A percentile compares a stretch with the other conserved stretches of the same genome.
phyloP scores from a whole-genome alignment of 2,329 filamentous ascomycete species.

The Fusarium falciforme region DNA sequence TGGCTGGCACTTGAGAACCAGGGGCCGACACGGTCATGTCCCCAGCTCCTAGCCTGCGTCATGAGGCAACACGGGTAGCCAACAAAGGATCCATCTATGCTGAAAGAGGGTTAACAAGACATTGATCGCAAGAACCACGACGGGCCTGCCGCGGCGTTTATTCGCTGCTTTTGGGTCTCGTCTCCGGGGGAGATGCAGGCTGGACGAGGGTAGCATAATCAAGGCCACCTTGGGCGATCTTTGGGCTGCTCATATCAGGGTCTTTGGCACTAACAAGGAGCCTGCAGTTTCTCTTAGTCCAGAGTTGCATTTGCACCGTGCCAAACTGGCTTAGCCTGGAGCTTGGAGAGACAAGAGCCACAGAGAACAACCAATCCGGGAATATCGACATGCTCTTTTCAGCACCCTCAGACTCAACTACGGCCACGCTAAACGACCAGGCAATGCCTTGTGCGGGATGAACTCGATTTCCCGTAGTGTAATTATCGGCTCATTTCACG shows the following conservation, averaged over 20 bases:
- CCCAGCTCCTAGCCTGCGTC: constrained; percentile 22
- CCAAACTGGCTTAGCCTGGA: constrained; percentile 34
- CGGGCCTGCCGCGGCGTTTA: constrained; percentile 19
- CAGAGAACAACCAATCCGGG: constrained; percentile 24
- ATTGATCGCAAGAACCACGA: constrained; percentile 19
- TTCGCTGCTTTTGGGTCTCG: constrained; percentile 38
- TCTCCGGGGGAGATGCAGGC: constrained; percentile 15
- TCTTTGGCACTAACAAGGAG: constrained; percentile 33
- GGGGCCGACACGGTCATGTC: constrained; percentile 18
- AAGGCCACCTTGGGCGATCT: constrained; percentile 32
- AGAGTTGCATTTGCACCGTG: constrained; percentile 24
- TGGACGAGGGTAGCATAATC: constrained; percentile 16
- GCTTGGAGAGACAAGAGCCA: constrained; percentile 6
- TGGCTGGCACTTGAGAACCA: constrained; percentile 11
- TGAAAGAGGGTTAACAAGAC: constrained; percentile 35
- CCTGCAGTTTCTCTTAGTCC: constrained; percentile 30
- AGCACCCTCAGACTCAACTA: constrained; percentile 5
- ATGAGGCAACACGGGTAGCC: constrained; percentile 28
- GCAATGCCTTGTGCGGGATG: constrained; percentile 12
- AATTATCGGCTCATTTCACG: constrained; percentile 19
- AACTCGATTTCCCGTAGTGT: constrained; percentile 6
- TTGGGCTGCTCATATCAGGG: constrained; percentile 31
- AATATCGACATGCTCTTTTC: constrained; percentile 21
- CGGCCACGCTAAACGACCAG: constrained; percentile 15
- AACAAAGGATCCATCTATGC: constrained; percentile 28